These are phyloP conservation scores for Iris macrosiphon DNA, from an alignment of 106 monocot genomes.

Conservation along the genomic window DNA sequence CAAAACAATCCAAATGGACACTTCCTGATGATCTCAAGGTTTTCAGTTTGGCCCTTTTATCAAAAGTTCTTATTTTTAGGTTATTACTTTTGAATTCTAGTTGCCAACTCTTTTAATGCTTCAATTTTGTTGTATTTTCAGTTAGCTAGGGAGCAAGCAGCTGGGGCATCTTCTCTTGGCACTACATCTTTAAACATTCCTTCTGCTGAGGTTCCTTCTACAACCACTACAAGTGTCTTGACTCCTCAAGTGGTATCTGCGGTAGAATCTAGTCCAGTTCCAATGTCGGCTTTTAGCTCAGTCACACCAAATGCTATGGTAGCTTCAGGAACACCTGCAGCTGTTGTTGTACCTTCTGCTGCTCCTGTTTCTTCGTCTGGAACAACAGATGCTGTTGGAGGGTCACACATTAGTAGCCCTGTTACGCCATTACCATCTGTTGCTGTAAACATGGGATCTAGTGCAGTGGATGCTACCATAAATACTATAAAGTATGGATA, in stretches of 20 bases:
- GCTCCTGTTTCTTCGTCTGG: conserved; percentile 10
- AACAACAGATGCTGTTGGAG: conserved; percentile 9
- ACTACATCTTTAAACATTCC: conserved; percentile 9
- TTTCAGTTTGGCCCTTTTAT: background rate
- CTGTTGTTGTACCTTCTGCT: conserved; percentile 15
- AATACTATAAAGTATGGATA: conserved; percentile 23
- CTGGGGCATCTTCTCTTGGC: conserved; percentile 12
- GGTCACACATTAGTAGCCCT: conserved; percentile 11
- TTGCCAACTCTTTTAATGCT: background rate
- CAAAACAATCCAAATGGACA: conserved; percentile 93
- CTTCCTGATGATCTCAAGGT: conserved; percentile 99
- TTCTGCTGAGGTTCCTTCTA: conserved; percentile 19
- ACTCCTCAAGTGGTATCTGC: conserved; percentile 7
- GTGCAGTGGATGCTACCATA: conserved; percentile 12
- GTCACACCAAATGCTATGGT: conserved; percentile 9
- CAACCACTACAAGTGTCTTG: background rate
- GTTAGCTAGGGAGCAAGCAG: conserved; percentile 93
- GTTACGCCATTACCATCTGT: conserved; percentile 13
- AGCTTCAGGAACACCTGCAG: conserved; percentile 28
- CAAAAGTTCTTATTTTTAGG: background rate
- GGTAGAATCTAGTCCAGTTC: conserved; percentile 21
- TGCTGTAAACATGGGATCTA: conserved; percentile 4
- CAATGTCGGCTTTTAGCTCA: too few relatives aligned
- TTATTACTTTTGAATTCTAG: background rate
- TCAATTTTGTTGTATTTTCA: conserved; percentile 21